Conservation (phyloP, 129 eudicot species). For the Rutidosis leptorrhynchoides region DNA sequence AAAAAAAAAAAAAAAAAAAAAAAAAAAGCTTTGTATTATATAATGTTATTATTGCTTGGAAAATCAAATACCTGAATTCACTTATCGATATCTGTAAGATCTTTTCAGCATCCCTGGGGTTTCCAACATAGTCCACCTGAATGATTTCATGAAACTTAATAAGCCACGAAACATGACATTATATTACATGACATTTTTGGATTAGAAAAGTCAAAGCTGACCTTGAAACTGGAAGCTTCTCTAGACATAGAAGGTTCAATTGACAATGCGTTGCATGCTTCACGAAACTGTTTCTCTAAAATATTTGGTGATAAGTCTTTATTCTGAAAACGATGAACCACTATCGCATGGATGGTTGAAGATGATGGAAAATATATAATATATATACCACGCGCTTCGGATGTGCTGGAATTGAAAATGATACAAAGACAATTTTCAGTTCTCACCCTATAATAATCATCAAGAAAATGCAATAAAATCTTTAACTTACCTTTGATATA, state of each 20-base stretch:
- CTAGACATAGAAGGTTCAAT: slow-evolving; percentile 46
- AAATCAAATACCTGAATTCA: slow-evolving; percentile 61
- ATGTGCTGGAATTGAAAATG: slow-evolving; percentile 47
- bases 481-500: slow-evolving; percentile 79
- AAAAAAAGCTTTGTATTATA: not conserved
- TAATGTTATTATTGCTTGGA: not conserved
- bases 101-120: slow-evolving; percentile 74
- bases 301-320: slow-evolving; percentile 63
- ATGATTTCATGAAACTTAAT: slow-evolving; percentile 13
- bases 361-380: slow-evolving; percentile 83
- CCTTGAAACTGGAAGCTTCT: slow-evolving; percentile 67
- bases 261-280: slow-evolving; percentile 77
- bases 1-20: no score
- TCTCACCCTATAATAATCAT: not conserved
- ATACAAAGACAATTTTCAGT: not conserved
- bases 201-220: slow-evolving; percentile 25
- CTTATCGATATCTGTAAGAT: slow-evolving; percentile 61
- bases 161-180: not conserved
- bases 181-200: not conserved
- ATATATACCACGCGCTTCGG: slow-evolving; percentile 74
- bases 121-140: slow-evolving; percentile 84
- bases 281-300: slow-evolving; percentile 75
- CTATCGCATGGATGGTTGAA: slow-evolving; percentile 57
- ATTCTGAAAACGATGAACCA: slow-evolving; percentile 72
- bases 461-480: not conserved